Base-by-base conservation (phyloP, 805 yeast genomes). In the Kodamaea leandrae region DNA sequence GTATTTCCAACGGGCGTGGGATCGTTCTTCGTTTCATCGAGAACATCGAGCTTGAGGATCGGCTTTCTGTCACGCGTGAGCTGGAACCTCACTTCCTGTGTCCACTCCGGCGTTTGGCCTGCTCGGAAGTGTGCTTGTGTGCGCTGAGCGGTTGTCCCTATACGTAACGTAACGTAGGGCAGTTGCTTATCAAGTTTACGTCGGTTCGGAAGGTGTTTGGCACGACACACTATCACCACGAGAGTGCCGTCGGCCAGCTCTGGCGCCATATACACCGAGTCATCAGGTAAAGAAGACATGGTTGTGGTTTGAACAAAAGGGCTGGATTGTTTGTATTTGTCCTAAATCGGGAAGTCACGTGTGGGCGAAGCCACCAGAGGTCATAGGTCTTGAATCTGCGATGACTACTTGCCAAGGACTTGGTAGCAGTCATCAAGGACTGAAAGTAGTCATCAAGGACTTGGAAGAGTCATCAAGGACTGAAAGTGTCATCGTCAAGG, bases 81-180 rank as follows among this genome's bases (percentile, higher is more conserved):
- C 27, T 75, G 75, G 54, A 85, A 86, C 50, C 86, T 67, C 43
- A 84, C 69, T 48, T 86, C 88, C 45, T 80, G 80, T 45, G 86
- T 82, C 87, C 97, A 93, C 15, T 71, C 77, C 1, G 99, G 99
- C 4, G 86, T 84, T 58, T 93, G 99, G 2, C 99, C 99, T 1
- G 96, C 99, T 50, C 98, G 68, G 39, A 78, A 75, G 44, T 86
- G 80, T 0, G 87, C 74, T 25, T 80, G 81, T 1, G 97, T 87
- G 54, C 83, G 80, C 48, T 85, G 81, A 7, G 95, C 91, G 52
- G 78, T 77, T 45, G 86, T 87, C 20, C 90, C 91, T 4, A 93
- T 72, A 42, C 98, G 69, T 9, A 86, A 72, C 4, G 91, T 79
- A 45, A 89, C 84, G 63, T 87, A 90, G 2, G 98, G 99, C 49